Base-by-base conservation (phyloP, 148 eudicot species). In the Agrostemma githago region DNA sequence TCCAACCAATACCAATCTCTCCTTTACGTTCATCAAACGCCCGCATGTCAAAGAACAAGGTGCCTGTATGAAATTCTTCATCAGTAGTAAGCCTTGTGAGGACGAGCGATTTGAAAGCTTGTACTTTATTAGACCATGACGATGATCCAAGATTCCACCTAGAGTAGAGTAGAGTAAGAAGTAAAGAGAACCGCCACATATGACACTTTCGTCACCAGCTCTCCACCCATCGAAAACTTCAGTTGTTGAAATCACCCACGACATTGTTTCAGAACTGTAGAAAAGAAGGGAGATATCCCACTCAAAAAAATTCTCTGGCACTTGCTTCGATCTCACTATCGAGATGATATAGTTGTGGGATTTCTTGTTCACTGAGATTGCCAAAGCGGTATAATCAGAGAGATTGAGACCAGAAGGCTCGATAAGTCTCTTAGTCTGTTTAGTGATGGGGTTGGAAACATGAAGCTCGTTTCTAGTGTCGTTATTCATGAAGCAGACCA, bases 1-100 rank as follows among this genome's bases (percentile, higher is more conserved):
- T 14, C 98, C 98, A 21, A 95, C 98, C 93, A 95, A 82, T 5
- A 95, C 87, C 70, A 95, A 74, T 74, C 83, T 87, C 66, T 86
- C 96, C 68, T 86, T 89, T 10, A 92, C 81, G 81, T 95, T 95
- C 98, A 95, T 95, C 72, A 92, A 66, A 34, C 98, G 86, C 40
- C 98, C 98, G 76, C 96, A 95, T 0, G 98, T 95, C 61, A 95
- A 88, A n/a, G 96, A 74, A 75, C 92, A 90, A 9, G 98, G 98
- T 62, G 81, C 92, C 0, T 88, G 80, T 34, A 95, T 81, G 17
- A 83, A 92, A 41, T 84, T 88, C 78, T 67, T 74, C 74, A 77
- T 83, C 75, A 92, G 14, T 60, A 80, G 14, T 60, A 80, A 77
- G 42, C 85, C 79, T 44, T 73, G 80, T 39, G 90, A 54, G 39